Percentiles rank a stretch among this genome's conserved stretches.
Conservation (phyloP, 2,329 filamentous ascomycete species). For the Chrysoporthe puriensis region DNA sequence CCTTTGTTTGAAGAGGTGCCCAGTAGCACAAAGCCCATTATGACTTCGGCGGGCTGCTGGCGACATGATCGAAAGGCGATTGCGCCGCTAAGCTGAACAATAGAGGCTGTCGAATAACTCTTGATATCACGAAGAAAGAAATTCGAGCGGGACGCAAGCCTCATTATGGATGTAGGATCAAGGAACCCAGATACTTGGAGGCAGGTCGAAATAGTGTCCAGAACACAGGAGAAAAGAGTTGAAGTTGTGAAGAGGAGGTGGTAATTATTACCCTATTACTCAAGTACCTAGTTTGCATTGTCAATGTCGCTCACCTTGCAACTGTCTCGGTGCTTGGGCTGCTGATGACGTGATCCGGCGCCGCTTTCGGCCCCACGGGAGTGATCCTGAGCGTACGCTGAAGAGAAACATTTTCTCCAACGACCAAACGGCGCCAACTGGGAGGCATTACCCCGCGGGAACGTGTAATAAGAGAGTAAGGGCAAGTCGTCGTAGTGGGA, state of each 20-base stretch:
- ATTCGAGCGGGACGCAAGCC: background rate
- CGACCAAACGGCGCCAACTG: background rate
- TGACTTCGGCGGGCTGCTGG: background rate
- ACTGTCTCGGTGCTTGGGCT: background rate
- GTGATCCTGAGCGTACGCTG: background rate
- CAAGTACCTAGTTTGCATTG: background rate
- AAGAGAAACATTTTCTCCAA: background rate
- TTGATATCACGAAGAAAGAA: too few species aligned
- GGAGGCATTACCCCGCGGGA: background rate
- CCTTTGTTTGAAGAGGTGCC: background rate
- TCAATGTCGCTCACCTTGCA: background rate
- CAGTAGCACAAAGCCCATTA: background rate
- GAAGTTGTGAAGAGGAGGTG: background rate
- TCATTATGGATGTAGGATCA: background rate
- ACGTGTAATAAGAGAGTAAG: background rate
- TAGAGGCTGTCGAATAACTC: background rate
- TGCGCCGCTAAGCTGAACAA: background rate
- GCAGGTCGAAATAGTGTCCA: too few species aligned
- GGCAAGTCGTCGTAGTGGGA: conserved; percentile 2
- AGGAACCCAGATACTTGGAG: background rate
- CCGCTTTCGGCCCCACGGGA: conserved; percentile 17
- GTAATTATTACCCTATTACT: background rate
- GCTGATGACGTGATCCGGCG: conserved; percentile 13
- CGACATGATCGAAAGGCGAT: background rate
- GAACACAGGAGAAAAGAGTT: background rate